phyloP scores from a whole-genome alignment of 352 stramenopile genomes.

The Thalassiosira allenii region DNA sequence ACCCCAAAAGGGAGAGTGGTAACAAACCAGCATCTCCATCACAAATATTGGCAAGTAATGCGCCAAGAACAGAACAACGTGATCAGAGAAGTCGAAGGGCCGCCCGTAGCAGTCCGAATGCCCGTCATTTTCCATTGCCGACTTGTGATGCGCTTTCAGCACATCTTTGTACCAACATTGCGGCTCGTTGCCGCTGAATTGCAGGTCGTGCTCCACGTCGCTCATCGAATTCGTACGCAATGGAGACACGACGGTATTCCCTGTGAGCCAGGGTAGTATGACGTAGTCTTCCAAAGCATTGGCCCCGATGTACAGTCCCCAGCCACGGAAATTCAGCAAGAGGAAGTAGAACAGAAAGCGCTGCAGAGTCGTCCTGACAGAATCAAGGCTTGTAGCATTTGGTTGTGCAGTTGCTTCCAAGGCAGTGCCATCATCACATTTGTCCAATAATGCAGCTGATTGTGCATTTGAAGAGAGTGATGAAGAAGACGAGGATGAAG shows the following conservation, averaged over 20 bases:
- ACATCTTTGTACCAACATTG: slow-evolving; percentile 68
- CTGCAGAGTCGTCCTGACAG: slow-evolving; percentile 21
- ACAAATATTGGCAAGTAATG: slow-evolving; percentile 78
- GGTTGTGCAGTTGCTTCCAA: not conserved
- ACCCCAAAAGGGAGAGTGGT: slow-evolving; percentile 58
- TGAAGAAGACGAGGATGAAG: slow-evolving; percentile 7
- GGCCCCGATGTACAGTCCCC: slow-evolving; percentile 65
- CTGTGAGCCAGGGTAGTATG: slow-evolving; percentile 40
- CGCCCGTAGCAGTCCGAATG: slow-evolving; percentile 63
- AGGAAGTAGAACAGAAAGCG: slow-evolving; percentile 68
- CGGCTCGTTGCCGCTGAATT: not conserved
- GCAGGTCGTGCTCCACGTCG: slow-evolving; percentile 54
- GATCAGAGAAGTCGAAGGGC: slow-evolving; percentile 83
- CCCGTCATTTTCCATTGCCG: slow-evolving; percentile 26
- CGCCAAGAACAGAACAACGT: slow-evolving; percentile 80
- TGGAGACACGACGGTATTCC: slow-evolving; percentile 47
- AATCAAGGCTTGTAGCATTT: slow-evolving; percentile 4
- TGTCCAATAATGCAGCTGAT: slow-evolving; percentile 9
- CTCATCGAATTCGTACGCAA: slow-evolving; percentile 48
- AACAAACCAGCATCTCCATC: slow-evolving; percentile 69
- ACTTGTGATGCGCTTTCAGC: slow-evolving; percentile 58
- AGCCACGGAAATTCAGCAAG: slow-evolving; percentile 70
- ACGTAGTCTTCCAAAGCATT: slow-evolving; percentile 66
- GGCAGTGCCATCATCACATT: not conserved
- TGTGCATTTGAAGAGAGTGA: slow-evolving; percentile 3